Base-by-base conservation (phyloP, 192 early-diverging fungal genomes). In the Diversispora epigaea region DNA sequence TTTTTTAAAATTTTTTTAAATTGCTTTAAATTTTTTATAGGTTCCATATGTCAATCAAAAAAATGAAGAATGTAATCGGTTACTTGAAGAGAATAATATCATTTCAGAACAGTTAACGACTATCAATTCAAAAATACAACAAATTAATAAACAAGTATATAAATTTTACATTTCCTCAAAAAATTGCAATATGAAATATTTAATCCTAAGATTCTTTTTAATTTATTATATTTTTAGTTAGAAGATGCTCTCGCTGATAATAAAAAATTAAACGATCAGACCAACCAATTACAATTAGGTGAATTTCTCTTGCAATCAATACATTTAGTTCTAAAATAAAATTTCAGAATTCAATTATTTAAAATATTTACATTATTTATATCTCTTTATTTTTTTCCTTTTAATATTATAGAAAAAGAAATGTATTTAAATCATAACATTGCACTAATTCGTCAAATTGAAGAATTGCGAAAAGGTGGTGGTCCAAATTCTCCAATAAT, bases 321-420 rank as follows among this genome's bases (percentile, higher is more conserved):
- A n/a, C n/a, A n/a, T n/a, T n/a, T n/a, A n/a, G n/a, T n/a, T n/a
- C n/a, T 32, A 32, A 32, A 1, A 32, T 32, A 32, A 32, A 32
- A 32, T 32, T 32, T 32, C 25, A 32, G 25, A 32, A 32, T 32
- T 32, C 2, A 32, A 32, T 1, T 32, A 32, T 32, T 32, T 32
- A 32, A 32, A 32, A 32, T 32, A 32, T 32, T 32, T 32, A 32
- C n/a, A 17, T 54, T 54, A 14, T 11, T 4, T 4, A 54, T 54
- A 11, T 14, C 11, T 14, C 7, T 41, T 41, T 43, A 15, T n/a
- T 40, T 0, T 17, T 4, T 19, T 64, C 8, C 8, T 64, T 64
- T n/a, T 25, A 64, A 41, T 64, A 32, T 41, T 17, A 32, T 44
- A 64, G 62, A 64, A 19, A 64, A 64, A 43, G 62, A 64, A 64